Conservation (phyloP, 108 stramenopile species). For the Mayamaea pseudoterrestris region DNA sequence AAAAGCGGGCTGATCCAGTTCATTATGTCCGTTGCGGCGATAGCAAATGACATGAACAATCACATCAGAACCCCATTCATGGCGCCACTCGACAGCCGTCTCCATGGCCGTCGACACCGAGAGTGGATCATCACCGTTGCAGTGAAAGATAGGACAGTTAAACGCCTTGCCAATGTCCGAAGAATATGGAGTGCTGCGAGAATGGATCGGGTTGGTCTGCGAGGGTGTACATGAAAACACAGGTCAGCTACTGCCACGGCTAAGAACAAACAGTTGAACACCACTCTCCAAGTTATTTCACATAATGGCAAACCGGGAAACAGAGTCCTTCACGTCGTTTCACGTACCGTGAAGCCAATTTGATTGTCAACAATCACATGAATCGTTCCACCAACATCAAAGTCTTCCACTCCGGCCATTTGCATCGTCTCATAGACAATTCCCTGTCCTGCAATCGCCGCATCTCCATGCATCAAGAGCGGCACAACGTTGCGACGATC, state of each 20-base stretch:
- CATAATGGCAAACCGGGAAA: too few species aligned
- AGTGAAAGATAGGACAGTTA: conserved; percentile 98
- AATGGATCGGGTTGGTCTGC: conserved; percentile 92
- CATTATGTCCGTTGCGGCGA: conserved; percentile 98
- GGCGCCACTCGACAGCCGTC: conserved; percentile 94
- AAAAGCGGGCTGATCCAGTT: conserved; percentile 98
- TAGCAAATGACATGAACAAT: conserved; percentile 99
- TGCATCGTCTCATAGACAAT: conserved; percentile 99
- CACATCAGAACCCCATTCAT: conserved; percentile 93
- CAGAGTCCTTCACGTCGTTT: too few species aligned
- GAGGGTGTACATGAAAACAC: too few species aligned
- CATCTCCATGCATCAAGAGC: conserved; percentile 98
- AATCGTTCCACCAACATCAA: conserved; percentile 95
- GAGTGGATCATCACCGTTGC: conserved; percentile 98
- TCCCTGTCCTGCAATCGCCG: conserved; percentile 98
- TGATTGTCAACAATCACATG: conserved; percentile 99
- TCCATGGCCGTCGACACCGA: conserved; percentile 92
- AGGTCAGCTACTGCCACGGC: too few species aligned
- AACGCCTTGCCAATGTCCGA: conserved; percentile 98
- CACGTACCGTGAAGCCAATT: conserved; percentile 99
- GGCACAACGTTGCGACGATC: conserved; percentile 79
- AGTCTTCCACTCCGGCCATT: conserved; percentile 80
- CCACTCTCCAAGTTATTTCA: too few species aligned
- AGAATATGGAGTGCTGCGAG: conserved; percentile 91
- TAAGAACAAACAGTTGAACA: too few species aligned